Evolutionary conservation across 257 asterid genomes (phyloP).

Genomic region (Solanum phureja): DNA sequence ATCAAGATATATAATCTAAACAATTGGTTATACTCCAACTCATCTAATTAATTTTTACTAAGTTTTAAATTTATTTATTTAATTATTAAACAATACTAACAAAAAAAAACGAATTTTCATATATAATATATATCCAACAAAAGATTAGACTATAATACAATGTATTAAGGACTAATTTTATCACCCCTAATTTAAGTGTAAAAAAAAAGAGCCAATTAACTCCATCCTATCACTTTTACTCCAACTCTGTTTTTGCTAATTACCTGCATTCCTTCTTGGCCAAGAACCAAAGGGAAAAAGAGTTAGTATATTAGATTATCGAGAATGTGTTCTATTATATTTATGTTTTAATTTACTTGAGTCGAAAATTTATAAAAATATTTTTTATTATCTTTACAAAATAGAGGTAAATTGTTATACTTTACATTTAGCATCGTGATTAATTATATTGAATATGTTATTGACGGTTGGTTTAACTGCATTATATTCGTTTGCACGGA

Average conservation of each 20-base stretch:
- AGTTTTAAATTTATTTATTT: too few species aligned
- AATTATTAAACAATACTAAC: not conserved
- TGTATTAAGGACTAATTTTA: not conserved
- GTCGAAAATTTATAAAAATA: too few species aligned
- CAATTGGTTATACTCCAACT: not conserved
- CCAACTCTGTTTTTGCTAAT: not conserved
- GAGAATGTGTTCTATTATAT: too few species aligned
- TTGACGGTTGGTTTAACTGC: not conserved
- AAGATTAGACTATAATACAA: too few species aligned
- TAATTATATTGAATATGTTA: not conserved
- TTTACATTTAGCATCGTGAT: fast-evolving
- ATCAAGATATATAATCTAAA: not conserved
- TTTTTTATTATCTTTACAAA: too few species aligned
- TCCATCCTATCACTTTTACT: not conserved
- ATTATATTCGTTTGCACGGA: not conserved
- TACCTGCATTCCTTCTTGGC: not conserved
- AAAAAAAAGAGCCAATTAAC: not conserved
- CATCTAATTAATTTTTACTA: too few species aligned
- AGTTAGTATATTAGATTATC: too few species aligned
- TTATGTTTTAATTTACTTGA: too few species aligned
- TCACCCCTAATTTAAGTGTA: not conserved
- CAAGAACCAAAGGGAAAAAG: not conserved
- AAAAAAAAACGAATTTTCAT: not conserved
- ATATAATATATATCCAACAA: not conserved
- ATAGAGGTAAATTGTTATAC: not conserved